Evolutionary conservation across 2,329 filamentous ascomycete species (phyloP).

Genomic region (Aschersonia sp.): DNA sequence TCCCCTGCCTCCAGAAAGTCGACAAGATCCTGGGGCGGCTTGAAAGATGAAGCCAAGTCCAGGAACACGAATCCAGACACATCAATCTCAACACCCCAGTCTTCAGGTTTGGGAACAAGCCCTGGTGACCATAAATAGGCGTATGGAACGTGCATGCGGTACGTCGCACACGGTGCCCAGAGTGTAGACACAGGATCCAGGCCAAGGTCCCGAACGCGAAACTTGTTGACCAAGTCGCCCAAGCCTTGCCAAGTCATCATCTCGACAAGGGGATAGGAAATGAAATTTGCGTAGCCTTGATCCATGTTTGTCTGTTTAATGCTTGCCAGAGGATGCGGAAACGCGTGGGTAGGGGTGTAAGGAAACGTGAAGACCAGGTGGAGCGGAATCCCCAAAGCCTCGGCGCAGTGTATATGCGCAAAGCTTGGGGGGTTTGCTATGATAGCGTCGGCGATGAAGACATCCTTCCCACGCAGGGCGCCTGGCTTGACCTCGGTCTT

Average conservation of each 20-base stretch:
- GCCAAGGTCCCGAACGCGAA: slow-evolving; percentile 52
- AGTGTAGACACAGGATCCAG: slow-evolving; percentile 62
- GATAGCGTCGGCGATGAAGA: slow-evolving; percentile 63
- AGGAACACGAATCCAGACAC: slow-evolving; percentile 69
- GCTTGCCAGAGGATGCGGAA: slow-evolving; percentile 64
- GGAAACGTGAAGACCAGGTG: slow-evolving; percentile 86
- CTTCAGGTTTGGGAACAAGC: slow-evolving; percentile 49
- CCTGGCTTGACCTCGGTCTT: slow-evolving; percentile 44
- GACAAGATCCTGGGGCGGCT: slow-evolving; percentile 38
- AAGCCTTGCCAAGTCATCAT: slow-evolving; percentile 87
- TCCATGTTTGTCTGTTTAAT: slow-evolving; percentile 62
- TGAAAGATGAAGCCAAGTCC: slow-evolving; percentile 47
- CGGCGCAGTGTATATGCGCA: slow-evolving; percentile 66
- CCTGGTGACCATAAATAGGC: slow-evolving; percentile 60
- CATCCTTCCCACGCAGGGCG: slow-evolving; percentile 46
- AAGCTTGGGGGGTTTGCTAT: slow-evolving; percentile 74
- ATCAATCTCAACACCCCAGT: slow-evolving; percentile 57
- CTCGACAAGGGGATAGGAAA: slow-evolving; percentile 66
- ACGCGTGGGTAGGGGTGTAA: slow-evolving; percentile 59
- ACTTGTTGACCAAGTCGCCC: slow-evolving; percentile 63
- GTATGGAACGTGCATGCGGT: slow-evolving; percentile 59
- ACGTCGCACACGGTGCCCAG: slow-evolving; percentile 62
- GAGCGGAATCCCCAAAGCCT: slow-evolving; percentile 61
- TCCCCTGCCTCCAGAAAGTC: slow-evolving; percentile 42
- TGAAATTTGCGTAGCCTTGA: slow-evolving; percentile 61